Base-by-base conservation (phyloP, 75 land plant species). In the Sequoiadendron giganteum region DNA sequence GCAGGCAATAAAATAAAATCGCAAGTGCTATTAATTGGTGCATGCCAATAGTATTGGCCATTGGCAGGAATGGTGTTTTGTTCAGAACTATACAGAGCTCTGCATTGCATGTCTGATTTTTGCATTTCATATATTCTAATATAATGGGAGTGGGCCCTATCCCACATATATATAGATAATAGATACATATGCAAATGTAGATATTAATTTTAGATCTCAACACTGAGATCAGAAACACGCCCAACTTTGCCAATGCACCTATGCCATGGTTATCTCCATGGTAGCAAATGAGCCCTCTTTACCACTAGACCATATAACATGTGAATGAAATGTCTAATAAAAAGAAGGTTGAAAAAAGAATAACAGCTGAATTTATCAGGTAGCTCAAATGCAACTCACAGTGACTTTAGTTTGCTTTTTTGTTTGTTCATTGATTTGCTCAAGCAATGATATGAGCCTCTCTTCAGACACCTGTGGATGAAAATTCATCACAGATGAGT, bases 391-490 rank as follows among this genome's bases (percentile, higher is more conserved):
- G 38, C 16, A n/a, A 93, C 99, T 94, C 89, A 98, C 99, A n/a
- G 97, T 96, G 61, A 98, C 99, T 95, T 97, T 98, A 11, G 99
- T 97, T 56, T 91, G 93, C 90, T 94, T 98, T 56, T 93, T 91
- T 15, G 99, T 98, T 89, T 98, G 99, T 39, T 93, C 96, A 91
- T 98, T 98, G 43, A 98, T 98, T 86, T 98, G 99, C 88, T 98
- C 99, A 77, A 98, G 92, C 58, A 98, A 90, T 83, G 95, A 87
- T 56, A 98, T 98, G 30, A 98, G 95, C 90, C 92, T 92, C 83
- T 97, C 99, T 89, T 98, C 99, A 38, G 99, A 92, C n/a, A 98
- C 99, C 99, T 98, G 87, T 28, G 76, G 56, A 84, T 21, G 36
- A 32, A 82, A 78, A 77, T 2, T n/a, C 38, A 16, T 58, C 65